A percentile compares a stretch with the other conserved stretches of the same genome.
phyloP scores from a whole-genome alignment of 2,329 filamentous ascomycete genomes.

The Diplodia sapinea region DNA sequence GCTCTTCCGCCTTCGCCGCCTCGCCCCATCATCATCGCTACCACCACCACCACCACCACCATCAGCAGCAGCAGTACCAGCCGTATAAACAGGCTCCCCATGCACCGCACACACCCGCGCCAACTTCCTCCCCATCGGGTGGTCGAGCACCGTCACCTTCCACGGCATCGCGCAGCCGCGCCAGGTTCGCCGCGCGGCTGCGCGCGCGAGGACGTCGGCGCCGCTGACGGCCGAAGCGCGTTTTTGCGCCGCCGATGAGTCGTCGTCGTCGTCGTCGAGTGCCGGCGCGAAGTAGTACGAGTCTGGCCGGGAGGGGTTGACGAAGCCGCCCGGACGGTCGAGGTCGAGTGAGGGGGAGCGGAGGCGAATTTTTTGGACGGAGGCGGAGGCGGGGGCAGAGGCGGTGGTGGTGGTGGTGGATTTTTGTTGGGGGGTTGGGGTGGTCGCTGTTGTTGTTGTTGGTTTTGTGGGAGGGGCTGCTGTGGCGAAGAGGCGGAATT shows the following conservation, averaged over 20 bases:
- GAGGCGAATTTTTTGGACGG: constrained; percentile 13
- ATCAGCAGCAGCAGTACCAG: no score
- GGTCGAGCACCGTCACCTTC: neutral
- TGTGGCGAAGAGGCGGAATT: constrained; percentile 20
- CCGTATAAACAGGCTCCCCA: neutral
- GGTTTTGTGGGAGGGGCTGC: neutral
- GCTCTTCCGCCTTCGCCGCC: constrained; percentile 6
- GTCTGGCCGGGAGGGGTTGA: neutral
- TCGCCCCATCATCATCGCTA: neutral
- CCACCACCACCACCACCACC: neutral
- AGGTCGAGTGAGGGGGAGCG: constrained; percentile 2
- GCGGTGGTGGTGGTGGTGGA: neutral
- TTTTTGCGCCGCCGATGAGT: no score
- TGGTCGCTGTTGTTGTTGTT: neutral
- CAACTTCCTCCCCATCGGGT: neutral
- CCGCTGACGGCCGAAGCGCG: neutral
- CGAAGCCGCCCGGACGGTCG: neutral
- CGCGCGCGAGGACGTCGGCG: neutral
- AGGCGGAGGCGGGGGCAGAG: no score
- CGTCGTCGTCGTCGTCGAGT: neutral
- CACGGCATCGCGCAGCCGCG: constrained; percentile 1
- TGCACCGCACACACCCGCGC: neutral
- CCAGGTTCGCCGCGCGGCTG: neutral
- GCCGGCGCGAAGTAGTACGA: constrained; percentile 10
- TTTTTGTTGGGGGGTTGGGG: neutral